Evolutionary conservation across 1,139 yeast species (phyloP), one percentile per base, ranked within the genome.

Genomic region (Taphrina wiesneri): DNA sequence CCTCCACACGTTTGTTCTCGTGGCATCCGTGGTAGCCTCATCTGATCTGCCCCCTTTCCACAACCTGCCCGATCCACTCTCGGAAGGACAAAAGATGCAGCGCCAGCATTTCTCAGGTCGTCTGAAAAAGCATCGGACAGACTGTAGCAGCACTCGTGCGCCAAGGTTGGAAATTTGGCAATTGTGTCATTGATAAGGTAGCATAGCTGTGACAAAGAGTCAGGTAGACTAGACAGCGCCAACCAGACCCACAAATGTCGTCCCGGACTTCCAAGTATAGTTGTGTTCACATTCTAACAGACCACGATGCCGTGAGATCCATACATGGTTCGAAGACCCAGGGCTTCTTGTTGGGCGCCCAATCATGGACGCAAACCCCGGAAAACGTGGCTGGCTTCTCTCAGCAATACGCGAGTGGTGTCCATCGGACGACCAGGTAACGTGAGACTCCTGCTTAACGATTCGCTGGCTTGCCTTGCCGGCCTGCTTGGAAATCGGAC

Each of bases 321-420:
- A 45, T 45, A 45, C 25, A 17, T 17, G 45, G 45, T 5, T 17
- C n/a, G 6, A 6, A 7, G 45, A 5, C 21, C 21, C 45, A 15
- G n/a, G 45, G 17, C 17, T 32, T 32, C 6, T 11, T 32, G 36
- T 11, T 32, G 46, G 23, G 2, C 17, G 46, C 9, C 46, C 46
- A 41, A 7, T 41, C 17, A 19, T 13, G 1, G 4, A n/a, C 7
- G 23, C 17, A 9, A 11, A 45, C 49, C 49, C 49, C 49, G n/a
- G 49, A 45, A 45, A 45, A 45, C 28, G 49, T 45, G 49, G 49
- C 49, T 21, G 49, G 28, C 49, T 45, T 45, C n/a, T 45, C n/a
- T 13, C 25, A 19, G n/a, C n/a, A 21, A 39, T 39, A 39, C 43
- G 43, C 43, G 43, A 39, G 43, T 39, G 43, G 19, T 2, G 17